Evolutionary conservation across 2,329 filamentous ascomycete species (phyloP), one percentile per base, ranked within the genome.

Genomic region (Cercospora sp.): DNA sequence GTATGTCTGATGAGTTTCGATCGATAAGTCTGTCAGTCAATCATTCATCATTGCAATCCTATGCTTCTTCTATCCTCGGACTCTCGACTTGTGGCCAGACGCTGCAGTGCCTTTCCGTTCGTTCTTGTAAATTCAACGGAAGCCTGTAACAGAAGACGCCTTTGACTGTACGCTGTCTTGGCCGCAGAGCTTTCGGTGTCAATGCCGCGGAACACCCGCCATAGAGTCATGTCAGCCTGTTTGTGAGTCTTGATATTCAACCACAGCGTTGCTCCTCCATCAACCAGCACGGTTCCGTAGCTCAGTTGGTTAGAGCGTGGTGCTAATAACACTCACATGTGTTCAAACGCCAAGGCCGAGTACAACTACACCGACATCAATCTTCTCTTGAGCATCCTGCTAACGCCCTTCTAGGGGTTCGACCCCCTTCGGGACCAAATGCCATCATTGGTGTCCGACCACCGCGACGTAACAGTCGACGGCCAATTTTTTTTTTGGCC

Each of bases 261-360:
- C 23, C 2, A 4, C 23, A 3, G 6, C 12, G 12, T 8, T 8
- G 2, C 9, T 1, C n/a, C 1, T 6, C 4, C 59, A 62, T 4
- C 20, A 26, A 26, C 23, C 20, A 51, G 45, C 20, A 23, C 10
- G 62, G 62, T 64, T 64, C 62, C 62, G 57, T 67, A 64, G 64
- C 64, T 72, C 70, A 72, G 70, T 72, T 72, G 70, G 70, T 72
- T 72, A 72, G 70, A 72, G 70, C 70, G 70, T 72, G 70, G 70
- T 72, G 70, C 70, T 72, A 72, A 72, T 72, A 36, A 36, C 33
- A 71, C 53, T 28, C 26, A 53, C 23, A 13, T 28, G 55, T 66
- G 60, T 9, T 39, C 30, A 16, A 59, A 71, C 69, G 69, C 69
- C 69, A 71, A 71, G 69, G 69, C 68, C 69, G 69, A 66, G 69